Conservation (phyloP, 2,329 filamentous ascomycete genomes). For the Cladophialophora psammophila region DNA sequence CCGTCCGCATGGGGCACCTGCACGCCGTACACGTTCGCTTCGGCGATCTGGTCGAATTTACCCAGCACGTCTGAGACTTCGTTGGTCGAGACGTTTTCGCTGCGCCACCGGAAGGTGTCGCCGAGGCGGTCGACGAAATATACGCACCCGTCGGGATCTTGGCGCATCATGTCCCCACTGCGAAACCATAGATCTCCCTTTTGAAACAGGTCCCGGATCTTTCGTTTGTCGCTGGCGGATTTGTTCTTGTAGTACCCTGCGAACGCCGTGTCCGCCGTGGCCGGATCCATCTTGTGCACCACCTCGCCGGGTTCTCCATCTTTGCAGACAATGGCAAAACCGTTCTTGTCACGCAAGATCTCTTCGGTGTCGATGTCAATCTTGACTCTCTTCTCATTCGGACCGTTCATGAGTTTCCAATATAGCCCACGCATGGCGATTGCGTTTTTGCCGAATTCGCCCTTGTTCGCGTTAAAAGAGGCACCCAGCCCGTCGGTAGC, state of each 20-base stretch:
- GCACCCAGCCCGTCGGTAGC: conserved; percentile 75
- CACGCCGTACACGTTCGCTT: conserved; percentile 89
- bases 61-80: conserved; percentile 80
- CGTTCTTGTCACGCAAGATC: conserved; percentile 70
- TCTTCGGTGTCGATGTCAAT: conserved; percentile 73
- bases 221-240: conserved; percentile 73
- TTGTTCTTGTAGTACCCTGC: conserved; percentile 83
- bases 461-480: conserved; percentile 66
- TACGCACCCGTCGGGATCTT: conserved; percentile 72
- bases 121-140: conserved; percentile 77
- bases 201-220: conserved; percentile 73
- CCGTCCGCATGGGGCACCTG: conserved; percentile 81
- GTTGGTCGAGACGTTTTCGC: conserved; percentile 80
- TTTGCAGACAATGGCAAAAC: conserved; percentile 68
- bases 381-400: conserved; percentile 69
- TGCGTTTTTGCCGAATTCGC: conserved; percentile 68
- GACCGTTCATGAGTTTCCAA: conserved; percentile 59
- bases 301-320: conserved; percentile 77
- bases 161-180: conserved; percentile 79
- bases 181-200: conserved; percentile 86
- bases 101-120: conserved; percentile 68
- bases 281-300: conserved; percentile 66
- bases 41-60: conserved; percentile 68
- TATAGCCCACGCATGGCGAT: conserved; percentile 76
- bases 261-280: conserved; percentile 61